Evolutionary conservation across 306 rosid species (phyloP).

Genomic region (Benincasa hispida): DNA sequence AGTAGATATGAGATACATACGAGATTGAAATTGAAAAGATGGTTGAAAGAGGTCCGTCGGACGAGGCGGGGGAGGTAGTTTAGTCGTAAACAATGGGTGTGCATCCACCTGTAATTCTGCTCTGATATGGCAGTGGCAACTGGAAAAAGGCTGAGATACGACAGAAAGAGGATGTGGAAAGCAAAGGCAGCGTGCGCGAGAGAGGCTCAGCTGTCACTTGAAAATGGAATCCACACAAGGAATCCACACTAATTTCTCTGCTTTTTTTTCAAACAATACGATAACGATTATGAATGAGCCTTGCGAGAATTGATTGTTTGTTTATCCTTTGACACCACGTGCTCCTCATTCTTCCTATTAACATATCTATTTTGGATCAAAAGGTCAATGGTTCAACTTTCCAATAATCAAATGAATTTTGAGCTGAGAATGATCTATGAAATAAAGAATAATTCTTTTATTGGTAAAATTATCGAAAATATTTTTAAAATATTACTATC

Average conservation of each 20-base stretch:
- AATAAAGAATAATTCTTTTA: too few relatives aligned
- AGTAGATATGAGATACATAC: neutral
- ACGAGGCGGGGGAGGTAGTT: neutral
- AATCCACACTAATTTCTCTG: neutral
- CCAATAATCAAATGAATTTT: too few relatives aligned
- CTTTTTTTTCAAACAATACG: neutral
- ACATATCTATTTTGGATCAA: too few relatives aligned
- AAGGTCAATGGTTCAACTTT: too few relatives aligned
- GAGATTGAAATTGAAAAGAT: neutral
- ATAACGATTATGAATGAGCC: neutral
- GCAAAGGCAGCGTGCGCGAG: neutral
- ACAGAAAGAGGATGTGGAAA: conserved; percentile 4
- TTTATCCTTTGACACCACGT: neutral
- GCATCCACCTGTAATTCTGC: neutral
- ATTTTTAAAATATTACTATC: too few relatives aligned
- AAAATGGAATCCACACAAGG: neutral
- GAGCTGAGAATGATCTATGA: too few relatives aligned
- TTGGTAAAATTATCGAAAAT: too few relatives aligned
- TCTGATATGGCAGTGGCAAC: neutral
- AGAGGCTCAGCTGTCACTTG: neutral
- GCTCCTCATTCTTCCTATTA: too few relatives aligned
- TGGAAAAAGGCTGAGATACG: neutral
- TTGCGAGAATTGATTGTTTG: neutral
- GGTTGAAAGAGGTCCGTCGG: neutral
- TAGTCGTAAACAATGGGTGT: neutral